These are phyloP conservation scores for Neurospora sp. DNA, from an alignment of 495 filamentous ascomycete genomes.

Conservation along the genomic window DNA sequence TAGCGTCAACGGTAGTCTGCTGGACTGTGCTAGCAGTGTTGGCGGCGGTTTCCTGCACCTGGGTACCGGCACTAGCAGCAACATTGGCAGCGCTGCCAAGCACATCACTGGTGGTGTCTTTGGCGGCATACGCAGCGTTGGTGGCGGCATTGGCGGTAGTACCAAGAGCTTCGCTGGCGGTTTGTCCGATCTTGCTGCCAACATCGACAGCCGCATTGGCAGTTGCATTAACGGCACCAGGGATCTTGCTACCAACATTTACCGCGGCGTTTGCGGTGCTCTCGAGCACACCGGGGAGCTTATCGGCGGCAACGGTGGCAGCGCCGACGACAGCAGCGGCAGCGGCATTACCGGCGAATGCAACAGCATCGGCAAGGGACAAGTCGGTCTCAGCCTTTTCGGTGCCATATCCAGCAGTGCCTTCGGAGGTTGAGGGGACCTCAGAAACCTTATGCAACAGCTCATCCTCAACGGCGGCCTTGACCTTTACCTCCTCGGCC, in stretches of 20 bases:
- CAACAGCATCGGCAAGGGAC: constrained; percentile 30
- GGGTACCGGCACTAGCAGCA: constrained; percentile 2
- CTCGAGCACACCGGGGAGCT: constrained; percentile 3
- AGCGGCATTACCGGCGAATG: constrained; percentile 27
- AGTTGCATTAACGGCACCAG: constrained; percentile 7
- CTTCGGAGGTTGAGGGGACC: constrained; percentile 47
- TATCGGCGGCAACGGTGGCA: constrained; percentile 22
- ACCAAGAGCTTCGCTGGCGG: neutral
- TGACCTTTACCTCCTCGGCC: constrained; percentile 47
- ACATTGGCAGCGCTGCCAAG: constrained; percentile 4
- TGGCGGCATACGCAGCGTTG: constrained; percentile 1
- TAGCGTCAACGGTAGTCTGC: constrained; percentile 14
- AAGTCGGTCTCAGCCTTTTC: constrained; percentile 37
- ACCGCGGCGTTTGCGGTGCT: constrained; percentile 21
- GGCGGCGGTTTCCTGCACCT: constrained; percentile 9
- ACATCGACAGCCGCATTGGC: constrained; percentile 3
- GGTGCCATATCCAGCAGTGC: constrained; percentile 35
- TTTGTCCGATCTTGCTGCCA: neutral
- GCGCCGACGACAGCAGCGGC: constrained; percentile 31
- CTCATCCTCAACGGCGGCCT: constrained; percentile 51
- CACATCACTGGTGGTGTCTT: neutral
- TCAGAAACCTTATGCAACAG: constrained; percentile 48
- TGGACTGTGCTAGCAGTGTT: constrained; percentile 1
- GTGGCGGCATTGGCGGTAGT: neutral
- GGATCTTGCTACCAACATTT: constrained; percentile 12